A percentile compares a stretch with the other conserved stretches of the same genome.
phyloP scores from a whole-genome alignment of 495 filamentous ascomycete species.

The Trichoderma orchidacearum region DNA sequence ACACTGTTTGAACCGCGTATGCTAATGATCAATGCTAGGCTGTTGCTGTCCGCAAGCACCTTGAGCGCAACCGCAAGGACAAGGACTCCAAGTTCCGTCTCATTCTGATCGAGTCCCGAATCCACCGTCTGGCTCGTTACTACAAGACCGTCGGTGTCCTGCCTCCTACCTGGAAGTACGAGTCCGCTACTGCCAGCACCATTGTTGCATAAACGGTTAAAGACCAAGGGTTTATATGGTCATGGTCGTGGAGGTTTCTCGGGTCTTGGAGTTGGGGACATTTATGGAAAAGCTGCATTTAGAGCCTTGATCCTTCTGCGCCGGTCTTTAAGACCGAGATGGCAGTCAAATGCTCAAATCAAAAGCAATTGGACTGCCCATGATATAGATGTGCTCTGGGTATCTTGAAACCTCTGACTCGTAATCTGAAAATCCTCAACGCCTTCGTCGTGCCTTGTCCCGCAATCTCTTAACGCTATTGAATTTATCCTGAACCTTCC shows the following conservation, averaged over 20 bases:
- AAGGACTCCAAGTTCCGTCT: constrained; percentile 99
- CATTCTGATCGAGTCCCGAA: constrained; percentile 98
- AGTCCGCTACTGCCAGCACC: constrained; percentile 52
- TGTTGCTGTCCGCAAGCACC: constrained; percentile 98
- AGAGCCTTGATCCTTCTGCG: constrained; percentile 4
- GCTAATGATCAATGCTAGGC: constrained; percentile 36
- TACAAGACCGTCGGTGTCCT: constrained; percentile 99
- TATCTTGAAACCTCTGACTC: not conserved
- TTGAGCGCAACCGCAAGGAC: constrained; percentile 99
- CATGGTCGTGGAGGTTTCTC: constrained; percentile 2
- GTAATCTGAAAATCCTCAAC: not conserved
- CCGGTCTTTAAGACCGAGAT: not conserved
- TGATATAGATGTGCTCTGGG: constrained; percentile 1
- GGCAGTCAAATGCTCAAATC: constrained; percentile 1
- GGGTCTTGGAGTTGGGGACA: constrained; percentile 18
- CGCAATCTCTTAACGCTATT: not conserved
- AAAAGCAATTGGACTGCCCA: not conserved
- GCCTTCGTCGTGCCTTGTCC: not conserved
- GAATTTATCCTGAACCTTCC: constrained; percentile 22
- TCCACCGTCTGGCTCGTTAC: constrained; percentile 89
- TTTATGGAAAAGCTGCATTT: constrained; percentile 16
- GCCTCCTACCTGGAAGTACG: constrained; percentile 97
- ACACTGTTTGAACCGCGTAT: not conserved
- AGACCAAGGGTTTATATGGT: not conserved
- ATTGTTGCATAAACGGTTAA: constrained; percentile 45